Base-by-base conservation (phyloP, 1,284 basidiomycete genomes). In the Irpex lacteus region DNA sequence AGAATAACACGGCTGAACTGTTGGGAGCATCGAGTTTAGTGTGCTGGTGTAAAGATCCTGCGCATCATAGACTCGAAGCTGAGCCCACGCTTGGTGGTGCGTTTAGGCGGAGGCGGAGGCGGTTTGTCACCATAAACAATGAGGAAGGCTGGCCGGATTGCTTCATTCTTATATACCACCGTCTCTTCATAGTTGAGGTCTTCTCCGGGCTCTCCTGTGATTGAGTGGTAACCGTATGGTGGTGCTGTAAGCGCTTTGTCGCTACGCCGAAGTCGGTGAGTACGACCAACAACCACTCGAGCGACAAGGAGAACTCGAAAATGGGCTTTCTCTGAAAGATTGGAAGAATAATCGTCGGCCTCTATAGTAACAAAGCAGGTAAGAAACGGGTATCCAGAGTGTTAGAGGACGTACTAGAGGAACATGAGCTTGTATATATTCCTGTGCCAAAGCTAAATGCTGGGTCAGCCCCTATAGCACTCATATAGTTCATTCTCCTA, bases 361-460 rank as follows among this genome's bases (percentile, higher is more conserved):
- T 88, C 86, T 88, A 67, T 8, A 21, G 36, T 9, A 59, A 54
- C 66, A 65, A 32, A 64, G 63, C 52, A 67, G 58, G n/a, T 11
- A 44, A 44, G 21, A 21, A 59, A 26, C 53, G n/a, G 26, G 3
- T 32, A 60, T 32, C n/a, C 58, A 66, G 63, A 63, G 50, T 44
- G 15, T 11, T 65, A 37, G 37, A 38, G 47, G 21, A 73, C 78
- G 53, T 70, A 87, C 86, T 88, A 5, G 86, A 87, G 9, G 86
- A 86, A 70, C 85, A 85, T 1, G 81, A 67, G 18, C 84, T 85
- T 0, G 83, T 85, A 69, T 88, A 88, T 53, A 88, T 86, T 2
- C 87, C 87, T 13, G 75, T 78, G 32, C 86, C 87, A 69, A 88
- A 88, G 66, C 86, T 85, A 65, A 47, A 9, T 13, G 6, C 55